These are phyloP conservation scores for Cotoneaster glaucophyllus DNA, from an alignment of 306 rosid species.

Conservation along the genomic window DNA sequence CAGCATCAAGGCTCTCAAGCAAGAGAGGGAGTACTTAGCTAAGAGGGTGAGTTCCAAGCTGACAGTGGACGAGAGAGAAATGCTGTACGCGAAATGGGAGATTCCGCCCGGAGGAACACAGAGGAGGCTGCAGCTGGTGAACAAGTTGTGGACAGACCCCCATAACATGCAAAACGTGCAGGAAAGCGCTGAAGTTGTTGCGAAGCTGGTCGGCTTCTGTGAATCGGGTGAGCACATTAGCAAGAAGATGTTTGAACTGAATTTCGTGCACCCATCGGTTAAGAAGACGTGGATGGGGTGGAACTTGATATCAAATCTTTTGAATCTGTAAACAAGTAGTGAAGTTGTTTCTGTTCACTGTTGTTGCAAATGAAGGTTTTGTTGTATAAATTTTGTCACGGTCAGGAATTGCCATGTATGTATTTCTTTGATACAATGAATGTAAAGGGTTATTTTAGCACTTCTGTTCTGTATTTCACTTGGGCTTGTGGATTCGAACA, in stretches of 20 bases:
- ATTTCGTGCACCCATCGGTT: conserved; percentile 62
- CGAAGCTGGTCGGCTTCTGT: conserved; percentile 77
- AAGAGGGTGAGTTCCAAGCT: conserved; percentile 68
- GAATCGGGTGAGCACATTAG: conserved; percentile 67
- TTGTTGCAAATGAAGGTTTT: background rate
- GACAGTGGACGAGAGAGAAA: conserved; percentile 64
- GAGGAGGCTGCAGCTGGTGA: conserved; percentile 74
- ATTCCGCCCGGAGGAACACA: conserved; percentile 78
- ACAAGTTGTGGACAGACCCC: conserved; percentile 88
- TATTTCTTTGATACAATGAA: too few relatives aligned
- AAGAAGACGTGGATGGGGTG: conserved; percentile 91
- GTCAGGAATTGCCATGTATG: too few relatives aligned
- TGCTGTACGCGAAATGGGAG: conserved; percentile 75
- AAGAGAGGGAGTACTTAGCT: conserved; percentile 76
- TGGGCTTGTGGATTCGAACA: background rate
- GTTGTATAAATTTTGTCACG: too few relatives aligned
- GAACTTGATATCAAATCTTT: conserved; percentile 84
- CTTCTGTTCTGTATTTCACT: background rate
- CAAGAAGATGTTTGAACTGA: conserved; percentile 84
- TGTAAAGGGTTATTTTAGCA: background rate
- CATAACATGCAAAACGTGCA: conserved; percentile 63
- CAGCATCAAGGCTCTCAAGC: conserved; percentile 89
- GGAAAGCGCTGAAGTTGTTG: conserved; percentile 84
- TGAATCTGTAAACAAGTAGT: conserved; percentile 32
- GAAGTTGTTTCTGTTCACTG: too few relatives aligned